Evolutionary conservation across 305 asterid genomes (phyloP), one percentile per base, ranked within the genome.

Genomic region (Ruellia speciosa): DNA sequence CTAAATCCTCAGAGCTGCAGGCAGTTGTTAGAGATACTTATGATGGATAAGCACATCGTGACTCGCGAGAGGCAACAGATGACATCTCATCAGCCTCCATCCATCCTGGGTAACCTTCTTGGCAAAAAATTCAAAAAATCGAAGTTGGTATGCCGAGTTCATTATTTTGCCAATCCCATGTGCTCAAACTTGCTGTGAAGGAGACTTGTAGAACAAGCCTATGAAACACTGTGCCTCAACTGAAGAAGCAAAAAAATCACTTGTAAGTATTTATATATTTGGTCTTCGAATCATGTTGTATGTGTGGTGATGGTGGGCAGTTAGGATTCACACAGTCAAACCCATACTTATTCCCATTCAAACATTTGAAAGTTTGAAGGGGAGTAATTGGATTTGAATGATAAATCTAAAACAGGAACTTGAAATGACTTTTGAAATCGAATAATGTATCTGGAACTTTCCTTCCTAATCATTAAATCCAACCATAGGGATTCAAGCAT

Each of bases 1-100:
- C 65, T 92, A 67, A 92, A 82, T 74, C 99, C 99, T 53, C 99
- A 92, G 96, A 92, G 95, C 84, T 88, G 95, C 82, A 74, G 77
- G 72, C 79, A 68, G 56, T 73, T 86, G 84, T 43, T 92, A 49
- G 81, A 84, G 76, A 77, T 66, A 41, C 68, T 92, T 86, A 31
- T 72, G 53, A 52, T 81, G 80, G 95, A 92, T 64, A 86, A 82
- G 50, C 85, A 78, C 69, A 71, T 92, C 33, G 75, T 73, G 14
- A 66, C 65, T 37, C 82, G 88, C 31, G 77, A 76, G 77, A 74
- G 78, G 90, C 80, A 75, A 40, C 86, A 86, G 75, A 69, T 35
- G 49, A 62, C 65, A 20, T 69, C 87, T 18, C 33, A 64, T 19
- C 75, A 61, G 59, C 82, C 92, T 18, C 96, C 97, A 33, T 57